A percentile compares a stretch with the other conserved stretches of the same genome.
phyloP scores from a whole-genome alignment of 2,329 filamentous ascomycete genomes.

The Alternaria sp. region DNA sequence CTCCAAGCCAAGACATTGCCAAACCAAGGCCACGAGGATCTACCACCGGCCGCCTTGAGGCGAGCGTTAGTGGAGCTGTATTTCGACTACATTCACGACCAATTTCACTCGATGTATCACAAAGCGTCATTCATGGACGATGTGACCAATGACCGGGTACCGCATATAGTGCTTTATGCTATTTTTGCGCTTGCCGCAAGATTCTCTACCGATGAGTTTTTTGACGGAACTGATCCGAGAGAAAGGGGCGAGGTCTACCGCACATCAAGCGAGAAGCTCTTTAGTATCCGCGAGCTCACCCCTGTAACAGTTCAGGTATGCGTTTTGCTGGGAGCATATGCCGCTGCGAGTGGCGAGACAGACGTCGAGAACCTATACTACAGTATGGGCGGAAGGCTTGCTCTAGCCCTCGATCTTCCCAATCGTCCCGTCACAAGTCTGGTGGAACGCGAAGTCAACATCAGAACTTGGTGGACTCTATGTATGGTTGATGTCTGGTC shows the following conservation, averaged over 20 bases:
- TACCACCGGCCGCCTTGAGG: constrained; percentile 26
- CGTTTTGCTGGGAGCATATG: constrained; percentile 32
- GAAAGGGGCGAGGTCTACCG: constrained; percentile 30
- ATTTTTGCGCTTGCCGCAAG: constrained; percentile 32
- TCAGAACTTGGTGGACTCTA: constrained; percentile 35
- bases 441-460: constrained; percentile 34
- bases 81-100: constrained; percentile 38
- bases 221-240: constrained; percentile 23
- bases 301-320: constrained; percentile 31
- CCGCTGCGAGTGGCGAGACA: constrained; percentile 33
- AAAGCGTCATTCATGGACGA: constrained; percentile 30
- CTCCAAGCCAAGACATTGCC: constrained; percentile 9
- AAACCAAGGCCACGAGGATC: constrained; percentile 14
- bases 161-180: constrained; percentile 28
- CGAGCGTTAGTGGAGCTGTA: constrained; percentile 29
- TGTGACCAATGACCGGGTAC: constrained; percentile 24
- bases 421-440: constrained; percentile 29
- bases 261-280: constrained; percentile 24
- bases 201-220: constrained; percentile 28
- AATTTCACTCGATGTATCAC: constrained; percentile 37
- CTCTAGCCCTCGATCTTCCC: constrained; percentile 29
- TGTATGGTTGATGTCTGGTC: constrained; percentile 41
- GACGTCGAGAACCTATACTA: constrained; percentile 37
- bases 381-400: constrained; percentile 33
- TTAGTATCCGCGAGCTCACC: constrained; percentile 29